A percentile compares a stretch with the other conserved stretches of the same genome.
phyloP scores from a whole-genome alignment of 1,284 basidiomycete genomes.

The Ganoderma meredithae region DNA sequence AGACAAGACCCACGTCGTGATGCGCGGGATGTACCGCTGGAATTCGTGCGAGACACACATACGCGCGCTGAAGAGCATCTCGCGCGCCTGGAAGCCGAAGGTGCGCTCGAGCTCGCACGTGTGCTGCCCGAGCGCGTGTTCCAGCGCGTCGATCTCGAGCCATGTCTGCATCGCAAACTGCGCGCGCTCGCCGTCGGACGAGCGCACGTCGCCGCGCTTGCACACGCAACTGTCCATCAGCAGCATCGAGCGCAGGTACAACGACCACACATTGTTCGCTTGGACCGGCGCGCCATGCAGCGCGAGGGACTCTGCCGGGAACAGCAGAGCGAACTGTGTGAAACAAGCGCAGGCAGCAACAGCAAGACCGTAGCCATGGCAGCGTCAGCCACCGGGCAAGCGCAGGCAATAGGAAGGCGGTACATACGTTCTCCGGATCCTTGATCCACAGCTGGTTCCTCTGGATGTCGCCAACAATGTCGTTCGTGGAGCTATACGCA shows the following conservation, averaged over 20 bases:
- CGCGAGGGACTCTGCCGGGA: constrained; percentile 65
- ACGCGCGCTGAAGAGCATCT: constrained; percentile 76
- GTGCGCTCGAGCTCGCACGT: constrained; percentile 70
- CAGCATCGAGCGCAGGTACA: constrained; percentile 70
- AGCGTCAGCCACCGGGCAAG: not conserved
- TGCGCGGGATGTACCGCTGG: constrained; percentile 66
- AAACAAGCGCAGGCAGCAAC: not conserved
- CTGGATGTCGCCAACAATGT: constrained; percentile 36
- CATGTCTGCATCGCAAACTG: constrained; percentile 71
- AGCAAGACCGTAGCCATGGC: not conserved
- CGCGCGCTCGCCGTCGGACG: constrained; percentile 56
- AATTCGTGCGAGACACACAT: constrained; percentile 78
- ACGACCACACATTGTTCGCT: constrained; percentile 68
- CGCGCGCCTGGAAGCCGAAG: constrained; percentile 70
- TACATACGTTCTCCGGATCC: constrained; percentile 69
- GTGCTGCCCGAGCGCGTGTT: constrained; percentile 66
- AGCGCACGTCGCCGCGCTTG: constrained; percentile 54
- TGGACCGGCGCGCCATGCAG: constrained; percentile 40
- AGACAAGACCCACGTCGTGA: constrained; percentile 55
- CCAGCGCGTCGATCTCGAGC: constrained; percentile 74
- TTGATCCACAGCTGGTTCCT: constrained; percentile 62
- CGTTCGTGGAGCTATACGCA: constrained; percentile 55
- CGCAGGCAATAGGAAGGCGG: not conserved
- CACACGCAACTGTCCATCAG: constrained; percentile 73
- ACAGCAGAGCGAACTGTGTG: constrained; percentile 65